These are phyloP conservation scores for Cardamine occulta DNA, from an alignment of 345 rosid species.

Conservation along the genomic window DNA sequence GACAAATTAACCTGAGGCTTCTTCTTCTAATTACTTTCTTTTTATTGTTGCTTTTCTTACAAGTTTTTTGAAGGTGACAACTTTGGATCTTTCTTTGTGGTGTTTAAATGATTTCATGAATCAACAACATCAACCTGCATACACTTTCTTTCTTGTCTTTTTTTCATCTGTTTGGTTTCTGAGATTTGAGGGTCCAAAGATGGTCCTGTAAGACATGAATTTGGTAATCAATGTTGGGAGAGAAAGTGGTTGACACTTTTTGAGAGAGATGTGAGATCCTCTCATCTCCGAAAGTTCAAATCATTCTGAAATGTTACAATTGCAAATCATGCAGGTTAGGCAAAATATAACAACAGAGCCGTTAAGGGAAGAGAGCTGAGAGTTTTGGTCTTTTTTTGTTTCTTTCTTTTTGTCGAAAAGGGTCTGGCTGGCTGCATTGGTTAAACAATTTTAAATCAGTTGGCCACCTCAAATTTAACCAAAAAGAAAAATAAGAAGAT, in stretches of 20 bases:
- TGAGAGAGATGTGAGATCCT: constrained; percentile 15
- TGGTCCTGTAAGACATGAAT: not conserved
- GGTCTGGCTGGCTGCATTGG: too few relatives aligned
- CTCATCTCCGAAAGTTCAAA: not conserved
- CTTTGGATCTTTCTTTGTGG: constrained; percentile 13
- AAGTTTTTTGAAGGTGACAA: constrained; percentile 4
- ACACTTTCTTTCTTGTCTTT: not conserved
- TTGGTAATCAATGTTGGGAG: constrained; percentile 5
- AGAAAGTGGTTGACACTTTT: not conserved
- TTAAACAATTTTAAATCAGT: not conserved
- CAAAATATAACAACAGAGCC: not conserved
- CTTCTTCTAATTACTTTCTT: not conserved
- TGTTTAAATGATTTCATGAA: constrained; percentile 15
- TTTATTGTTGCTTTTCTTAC: constrained; percentile 22
- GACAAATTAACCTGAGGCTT: constrained; percentile 9
- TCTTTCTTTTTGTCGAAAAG: not conserved
- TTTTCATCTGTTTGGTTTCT: constrained; percentile 3
- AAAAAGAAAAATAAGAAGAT: too few relatives aligned
- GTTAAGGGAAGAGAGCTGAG: not conserved
- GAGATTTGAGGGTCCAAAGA: not conserved
- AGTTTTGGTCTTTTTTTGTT: not conserved
- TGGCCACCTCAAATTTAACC: not conserved
- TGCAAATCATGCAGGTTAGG: constrained; percentile 6
- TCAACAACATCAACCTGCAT: constrained; percentile 19
- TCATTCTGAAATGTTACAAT: not conserved